Percentiles rank a stretch among this genome's conserved stretches.
Evolutionary conservation across 805 yeast species (phyloP).

Genomic region (Tetrapisispora fleetii): DNA sequence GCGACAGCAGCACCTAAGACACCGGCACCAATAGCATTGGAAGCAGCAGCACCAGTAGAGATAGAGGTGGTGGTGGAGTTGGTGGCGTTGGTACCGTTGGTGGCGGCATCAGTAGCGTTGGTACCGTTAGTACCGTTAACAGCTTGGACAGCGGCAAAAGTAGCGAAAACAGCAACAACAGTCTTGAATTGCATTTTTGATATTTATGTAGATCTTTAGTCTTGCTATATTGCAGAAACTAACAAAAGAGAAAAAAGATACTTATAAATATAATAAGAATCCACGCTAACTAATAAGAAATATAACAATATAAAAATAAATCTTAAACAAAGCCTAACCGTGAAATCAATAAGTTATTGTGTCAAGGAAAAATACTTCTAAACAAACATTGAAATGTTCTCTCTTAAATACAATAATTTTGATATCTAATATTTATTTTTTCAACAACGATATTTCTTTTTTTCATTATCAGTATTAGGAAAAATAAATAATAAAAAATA

Average conservation of each 20-base stretch:
- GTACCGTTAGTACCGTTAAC: slow-evolving; percentile 34
- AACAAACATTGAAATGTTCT: not conserved
- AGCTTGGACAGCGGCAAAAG: slow-evolving; percentile 60
- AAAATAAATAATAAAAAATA: too few species aligned
- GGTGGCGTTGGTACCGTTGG: slow-evolving; percentile 33
- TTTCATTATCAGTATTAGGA: not conserved
- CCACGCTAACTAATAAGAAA: not conserved
- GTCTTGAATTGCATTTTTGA: slow-evolving; percentile 60
- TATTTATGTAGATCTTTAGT: too few species aligned
- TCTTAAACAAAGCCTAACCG: too few species aligned
- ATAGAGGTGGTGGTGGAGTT: slow-evolving; percentile 31
- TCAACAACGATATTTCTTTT: too few species aligned
- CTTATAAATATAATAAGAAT: too few species aligned
- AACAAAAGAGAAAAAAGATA: not conserved
- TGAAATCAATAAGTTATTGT: not conserved
- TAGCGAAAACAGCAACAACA: slow-evolving; percentile 59
- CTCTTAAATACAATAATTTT: not conserved
- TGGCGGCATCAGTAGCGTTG: slow-evolving; percentile 16
- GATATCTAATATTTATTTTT: too few species aligned
- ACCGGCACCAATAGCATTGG: slow-evolving; percentile 57
- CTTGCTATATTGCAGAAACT: not conserved
- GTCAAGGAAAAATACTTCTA: not conserved
- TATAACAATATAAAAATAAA: too few species aligned
- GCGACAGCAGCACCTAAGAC: slow-evolving; percentile 77
- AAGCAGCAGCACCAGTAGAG: slow-evolving; percentile 42